These are phyloP conservation scores for Tausonia pullulans DNA, from an alignment of 1,284 basidiomycete genomes.

Conservation along the genomic window DNA sequence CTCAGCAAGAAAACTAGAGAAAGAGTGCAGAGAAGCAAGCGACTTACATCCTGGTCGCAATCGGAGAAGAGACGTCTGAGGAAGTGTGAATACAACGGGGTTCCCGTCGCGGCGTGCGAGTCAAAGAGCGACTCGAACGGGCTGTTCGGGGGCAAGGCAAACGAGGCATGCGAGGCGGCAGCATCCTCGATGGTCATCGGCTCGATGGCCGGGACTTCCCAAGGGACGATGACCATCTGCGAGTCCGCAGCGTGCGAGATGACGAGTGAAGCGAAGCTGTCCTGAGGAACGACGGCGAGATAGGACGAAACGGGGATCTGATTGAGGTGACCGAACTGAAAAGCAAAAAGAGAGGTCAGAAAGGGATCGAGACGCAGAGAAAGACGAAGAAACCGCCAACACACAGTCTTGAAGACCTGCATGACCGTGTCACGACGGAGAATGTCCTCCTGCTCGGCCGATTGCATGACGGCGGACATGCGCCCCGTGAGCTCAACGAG, in stretches of 20 bases:
- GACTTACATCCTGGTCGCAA: conserved; percentile 41
- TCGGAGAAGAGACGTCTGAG: conserved; percentile 66
- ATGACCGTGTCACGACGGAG: conserved; percentile 66
- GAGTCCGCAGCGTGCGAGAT: conserved; percentile 52
- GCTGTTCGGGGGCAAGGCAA: conserved; percentile 6
- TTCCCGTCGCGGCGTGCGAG: conserved; percentile 31
- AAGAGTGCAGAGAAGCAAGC: background rate
- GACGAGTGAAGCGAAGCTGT: conserved; percentile 61
- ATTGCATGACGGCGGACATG: conserved; percentile 73
- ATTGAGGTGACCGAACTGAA: conserved; percentile 58
- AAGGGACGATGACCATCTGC: conserved; percentile 72
- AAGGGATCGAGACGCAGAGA: background rate
- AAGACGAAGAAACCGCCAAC: conserved; percentile 11
- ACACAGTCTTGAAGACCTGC: conserved; percentile 58
- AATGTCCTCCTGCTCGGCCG: conserved; percentile 55
- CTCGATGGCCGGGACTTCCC: conserved; percentile 41
- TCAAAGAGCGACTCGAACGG: conserved; percentile 59
- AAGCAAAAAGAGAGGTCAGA: background rate
- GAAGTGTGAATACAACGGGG: conserved; percentile 57
- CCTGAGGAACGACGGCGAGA: conserved; percentile 54
- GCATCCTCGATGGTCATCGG: conserved; percentile 14
- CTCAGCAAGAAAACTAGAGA: background rate
- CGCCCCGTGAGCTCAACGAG: conserved; percentile 69
- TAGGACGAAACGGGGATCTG: conserved; percentile 50
- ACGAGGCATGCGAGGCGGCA: conserved; percentile 13